Base-by-base conservation (phyloP, 148 eudicot genomes). In the Cornus controversa region DNA sequence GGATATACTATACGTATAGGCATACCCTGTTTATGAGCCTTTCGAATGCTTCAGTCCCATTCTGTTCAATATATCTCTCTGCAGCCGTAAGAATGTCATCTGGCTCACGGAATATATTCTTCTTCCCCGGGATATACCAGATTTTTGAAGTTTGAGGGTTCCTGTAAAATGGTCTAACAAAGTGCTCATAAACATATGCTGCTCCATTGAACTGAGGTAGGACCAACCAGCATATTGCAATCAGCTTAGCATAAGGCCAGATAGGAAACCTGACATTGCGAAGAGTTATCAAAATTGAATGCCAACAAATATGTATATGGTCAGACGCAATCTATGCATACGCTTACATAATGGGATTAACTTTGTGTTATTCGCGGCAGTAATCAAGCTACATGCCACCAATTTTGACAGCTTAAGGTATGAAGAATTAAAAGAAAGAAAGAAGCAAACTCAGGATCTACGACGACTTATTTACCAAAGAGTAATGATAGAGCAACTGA, bases 151-250 rank as follows among this genome's bases (percentile, higher is more conserved):
- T 69, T 34, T 77, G 83, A 58, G 90, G 86, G 81, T 85, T 80
- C 65, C 74, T 66, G 78, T 85, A 87, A 58, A 83, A 86, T 1
- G 90, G 92, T 45, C 90, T 83, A 23, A 89, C 84, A 72, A 85
- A 89, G 53, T 81, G 78, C 63, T 66, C 65, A 40, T 89, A 89
- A 15, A 89, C 83, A 73, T 86, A 80, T 3, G 87, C 80, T 71
- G 90, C 92, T 23, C 92, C 92, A 24, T 89, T 89, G 81, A 89
- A 87, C 16, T 89, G 90, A 13, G 92, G 92, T 28, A 89, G 71
- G 16, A 89, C 88, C 67, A 89, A 34, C 92, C 90, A 86, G 63
- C 90, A 87, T 63, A 84, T 89, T 27, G 77, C 79, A 27, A 83
- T 80, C 50, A 89, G 83, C 80, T 83, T 85, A 5, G 89, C 88